Evolutionary conservation across 2,329 filamentous ascomycete species (phyloP).

Genomic region (Aureobasidium musti): DNA sequence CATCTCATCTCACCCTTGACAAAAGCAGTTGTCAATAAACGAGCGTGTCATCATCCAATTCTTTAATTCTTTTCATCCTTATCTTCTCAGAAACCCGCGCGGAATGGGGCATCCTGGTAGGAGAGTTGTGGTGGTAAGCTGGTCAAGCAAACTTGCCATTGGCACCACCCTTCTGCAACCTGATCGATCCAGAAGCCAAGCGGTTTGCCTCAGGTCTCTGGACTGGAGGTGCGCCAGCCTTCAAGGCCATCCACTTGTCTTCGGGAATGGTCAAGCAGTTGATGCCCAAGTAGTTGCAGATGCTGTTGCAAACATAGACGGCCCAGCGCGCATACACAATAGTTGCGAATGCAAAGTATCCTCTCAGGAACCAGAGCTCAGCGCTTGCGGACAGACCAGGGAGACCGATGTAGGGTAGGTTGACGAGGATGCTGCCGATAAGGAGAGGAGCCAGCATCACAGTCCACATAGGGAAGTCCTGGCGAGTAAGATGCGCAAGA

Average conservation of each 20-base stretch:
- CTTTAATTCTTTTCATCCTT: background rate
- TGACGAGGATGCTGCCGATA: slow-evolving; percentile 78
- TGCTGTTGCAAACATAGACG: slow-evolving; percentile 82
- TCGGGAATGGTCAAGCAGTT: slow-evolving; percentile 81
- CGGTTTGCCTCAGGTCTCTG: slow-evolving; percentile 7
- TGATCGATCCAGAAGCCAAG: slow-evolving; percentile 9
- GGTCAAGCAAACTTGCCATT: slow-evolving; percentile 24
- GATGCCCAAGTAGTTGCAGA: slow-evolving; percentile 90
- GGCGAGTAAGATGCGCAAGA: slow-evolving; percentile 86
- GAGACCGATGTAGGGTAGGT: slow-evolving; percentile 76
- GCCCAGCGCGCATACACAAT: slow-evolving; percentile 95
- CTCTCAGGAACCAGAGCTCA: slow-evolving; percentile 80
- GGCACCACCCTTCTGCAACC: slow-evolving; percentile 15
- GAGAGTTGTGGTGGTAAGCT: background rate
- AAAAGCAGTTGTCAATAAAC: background rate
- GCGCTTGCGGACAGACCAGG: slow-evolving; percentile 59
- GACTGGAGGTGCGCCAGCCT: background rate
- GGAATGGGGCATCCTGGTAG: too few species aligned
- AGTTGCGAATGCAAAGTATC: slow-evolving; percentile 78
- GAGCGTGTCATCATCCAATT: slow-evolving; percentile 25
- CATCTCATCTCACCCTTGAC: too few species aligned
- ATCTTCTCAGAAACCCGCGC: background rate
- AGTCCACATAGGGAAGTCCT: slow-evolving; percentile 97
- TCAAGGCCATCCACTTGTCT: slow-evolving; percentile 37
- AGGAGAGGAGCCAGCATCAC: slow-evolving; percentile 84